phyloP scores from a whole-genome alignment of 169 alveolate species.

The Plasmodium knowlesi region DNA sequence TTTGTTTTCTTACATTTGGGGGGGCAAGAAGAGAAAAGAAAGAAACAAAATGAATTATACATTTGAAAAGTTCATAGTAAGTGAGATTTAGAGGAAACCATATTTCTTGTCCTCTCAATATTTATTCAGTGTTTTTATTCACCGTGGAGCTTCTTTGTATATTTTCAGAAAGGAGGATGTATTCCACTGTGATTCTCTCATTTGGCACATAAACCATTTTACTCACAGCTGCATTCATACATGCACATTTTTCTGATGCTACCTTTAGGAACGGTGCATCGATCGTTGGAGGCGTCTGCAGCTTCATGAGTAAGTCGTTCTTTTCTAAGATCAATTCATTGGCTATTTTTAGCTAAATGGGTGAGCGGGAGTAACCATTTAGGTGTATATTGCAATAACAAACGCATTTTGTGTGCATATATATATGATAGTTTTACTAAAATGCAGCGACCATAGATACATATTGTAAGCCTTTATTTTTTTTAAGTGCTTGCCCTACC shows the following conservation, averaged over 20 bases:
- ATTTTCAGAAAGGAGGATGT: background rate
- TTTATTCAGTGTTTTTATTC: background rate
- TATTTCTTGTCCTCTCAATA: background rate
- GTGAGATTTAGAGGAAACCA: background rate
- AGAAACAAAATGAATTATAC: background rate
- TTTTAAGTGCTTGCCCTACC: constrained; percentile 1
- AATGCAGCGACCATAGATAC: background rate
- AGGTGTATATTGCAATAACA: background rate
- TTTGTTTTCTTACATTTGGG: background rate
- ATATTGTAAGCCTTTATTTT: background rate
- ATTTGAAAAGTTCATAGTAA: background rate
- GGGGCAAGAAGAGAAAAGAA: background rate
- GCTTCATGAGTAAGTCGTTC: background rate
- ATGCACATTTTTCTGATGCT: background rate
- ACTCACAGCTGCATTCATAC: background rate
- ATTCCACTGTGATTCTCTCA: background rate
- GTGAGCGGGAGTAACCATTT: background rate
- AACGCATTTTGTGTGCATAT: background rate
- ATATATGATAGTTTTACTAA: background rate
- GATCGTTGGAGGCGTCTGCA: background rate
- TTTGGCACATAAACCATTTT: background rate
- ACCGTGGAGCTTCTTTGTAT: background rate
- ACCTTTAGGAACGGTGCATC: background rate
- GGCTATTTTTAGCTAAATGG: constrained; percentile 13
- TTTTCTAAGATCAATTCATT: constrained; percentile 28